Conservation (phyloP, 2,329 filamentous ascomycete genomes). For the Calonectria crousiana region DNA sequence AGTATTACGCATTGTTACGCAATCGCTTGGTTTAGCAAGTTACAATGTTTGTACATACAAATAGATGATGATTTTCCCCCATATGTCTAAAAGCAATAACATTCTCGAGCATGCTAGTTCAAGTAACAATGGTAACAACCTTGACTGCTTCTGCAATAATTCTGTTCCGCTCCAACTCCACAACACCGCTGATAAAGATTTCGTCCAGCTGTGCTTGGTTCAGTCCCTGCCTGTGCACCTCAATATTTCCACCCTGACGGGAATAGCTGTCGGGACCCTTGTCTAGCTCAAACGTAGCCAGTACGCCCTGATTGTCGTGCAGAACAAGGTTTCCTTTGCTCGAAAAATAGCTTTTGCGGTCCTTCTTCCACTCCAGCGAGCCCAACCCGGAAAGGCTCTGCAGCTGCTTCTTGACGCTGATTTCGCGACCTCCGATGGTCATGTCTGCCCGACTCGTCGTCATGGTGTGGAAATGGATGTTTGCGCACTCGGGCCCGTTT, state of each 20-base stretch:
- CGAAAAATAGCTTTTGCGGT: background rate
- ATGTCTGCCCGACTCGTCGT: background rate
- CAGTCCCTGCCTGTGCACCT: background rate
- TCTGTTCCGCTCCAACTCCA: background rate
- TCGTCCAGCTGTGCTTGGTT: background rate
- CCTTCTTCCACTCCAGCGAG: background rate
- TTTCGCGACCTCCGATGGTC: background rate
- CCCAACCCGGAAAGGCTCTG: background rate
- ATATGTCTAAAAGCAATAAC: background rate
- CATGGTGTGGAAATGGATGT: background rate
- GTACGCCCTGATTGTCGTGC: background rate
- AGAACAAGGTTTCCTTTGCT: background rate
- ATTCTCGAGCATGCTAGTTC: background rate
- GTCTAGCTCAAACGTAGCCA: background rate
- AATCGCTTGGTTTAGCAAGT: too few relatives aligned
- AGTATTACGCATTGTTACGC: too few relatives aligned
- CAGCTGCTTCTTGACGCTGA: background rate
- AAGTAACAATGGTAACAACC: background rate
- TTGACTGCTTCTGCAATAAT: background rate
- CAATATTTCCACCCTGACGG: background rate
- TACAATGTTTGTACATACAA: too few relatives aligned
- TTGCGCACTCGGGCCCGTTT: background rate
- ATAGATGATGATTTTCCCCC: background rate
- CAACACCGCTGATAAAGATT: background rate
- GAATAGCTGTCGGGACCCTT: background rate